Percentiles rank a stretch among this genome's conserved stretches.
These are phyloP conservation scores for Eucalyptus leucophloia DNA, from an alignment of 345 rosid species.

Conservation along the genomic window DNA sequence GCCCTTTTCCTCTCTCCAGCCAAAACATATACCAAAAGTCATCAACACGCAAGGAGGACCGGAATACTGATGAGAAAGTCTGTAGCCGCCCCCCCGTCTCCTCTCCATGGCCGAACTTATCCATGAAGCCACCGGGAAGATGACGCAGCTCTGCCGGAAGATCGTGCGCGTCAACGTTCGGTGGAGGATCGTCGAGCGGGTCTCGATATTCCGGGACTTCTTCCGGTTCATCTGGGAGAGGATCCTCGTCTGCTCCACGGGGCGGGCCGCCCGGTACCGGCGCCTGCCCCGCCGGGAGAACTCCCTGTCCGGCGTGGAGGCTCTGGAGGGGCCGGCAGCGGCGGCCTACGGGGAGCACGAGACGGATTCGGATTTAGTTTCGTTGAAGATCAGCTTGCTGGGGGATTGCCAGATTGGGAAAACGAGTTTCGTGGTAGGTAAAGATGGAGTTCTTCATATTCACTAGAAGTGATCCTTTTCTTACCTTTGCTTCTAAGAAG, in stretches of 20 bases:
- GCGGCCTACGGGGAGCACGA: conserved; percentile 12
- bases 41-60: background rate
- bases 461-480: background rate
- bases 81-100: background rate
- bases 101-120: background rate
- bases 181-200: conserved; percentile 48
- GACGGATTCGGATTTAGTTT: conserved; percentile 71
- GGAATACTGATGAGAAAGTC: background rate
- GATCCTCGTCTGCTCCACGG: conserved; percentile 62
- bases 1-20: background rate
- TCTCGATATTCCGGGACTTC: conserved; percentile 46
- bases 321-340: background rate
- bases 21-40: background rate
- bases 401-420: conserved; percentile 96
- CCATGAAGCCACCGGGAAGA: conserved; percentile 24
- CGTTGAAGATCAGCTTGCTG: conserved; percentile 77
- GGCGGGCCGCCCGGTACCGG: conserved; percentile 33
- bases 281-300: conserved; percentile 27
- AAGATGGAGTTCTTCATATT: background rate
- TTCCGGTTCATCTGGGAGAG: conserved; percentile 69
- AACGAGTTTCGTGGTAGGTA: conserved; percentile 68
- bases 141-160: conserved; percentile 45
- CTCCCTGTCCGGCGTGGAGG: background rate
- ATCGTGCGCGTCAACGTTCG: conserved; percentile 35
- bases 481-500: background rate